Evolutionary conservation across 2,329 filamentous ascomycete genomes (phyloP).

Genomic region (Botrytis hyacinthi): DNA sequence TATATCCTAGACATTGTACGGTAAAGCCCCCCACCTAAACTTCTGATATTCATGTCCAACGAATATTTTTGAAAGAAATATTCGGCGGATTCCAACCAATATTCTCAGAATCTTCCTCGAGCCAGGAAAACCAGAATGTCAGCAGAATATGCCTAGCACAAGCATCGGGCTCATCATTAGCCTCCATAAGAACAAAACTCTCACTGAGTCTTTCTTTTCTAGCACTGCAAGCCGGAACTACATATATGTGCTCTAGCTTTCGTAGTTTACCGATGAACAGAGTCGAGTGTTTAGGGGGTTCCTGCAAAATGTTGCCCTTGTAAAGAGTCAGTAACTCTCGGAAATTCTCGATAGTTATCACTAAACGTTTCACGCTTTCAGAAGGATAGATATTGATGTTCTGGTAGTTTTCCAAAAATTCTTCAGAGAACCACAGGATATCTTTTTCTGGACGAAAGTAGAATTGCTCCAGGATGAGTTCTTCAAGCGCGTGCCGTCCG

Average conservation of each 20-base stretch:
- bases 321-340: neutral
- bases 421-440: neutral
- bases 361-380: neutral
- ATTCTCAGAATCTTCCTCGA: neutral
- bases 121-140: neutral
- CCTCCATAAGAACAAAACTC: neutral
- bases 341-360: neutral
- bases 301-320: rapidly evolving
- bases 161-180: rapidly evolving
- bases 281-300: neutral
- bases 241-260: neutral
- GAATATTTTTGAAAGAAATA: neutral
- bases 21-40: neutral
- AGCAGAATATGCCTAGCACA: neutral
- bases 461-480: neutral
- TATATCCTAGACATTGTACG: neutral
- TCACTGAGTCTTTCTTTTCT: neutral
- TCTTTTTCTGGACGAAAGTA: neutral
- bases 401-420: neutral
- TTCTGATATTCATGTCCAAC: neutral
- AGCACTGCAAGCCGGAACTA: neutral
- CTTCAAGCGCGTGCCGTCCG: neutral
- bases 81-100: neutral
- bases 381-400: neutral
- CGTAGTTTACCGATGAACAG: neutral